Conservation (phyloP, 768 basidiomycete species). For the Lactarius sanguifluus region DNA sequence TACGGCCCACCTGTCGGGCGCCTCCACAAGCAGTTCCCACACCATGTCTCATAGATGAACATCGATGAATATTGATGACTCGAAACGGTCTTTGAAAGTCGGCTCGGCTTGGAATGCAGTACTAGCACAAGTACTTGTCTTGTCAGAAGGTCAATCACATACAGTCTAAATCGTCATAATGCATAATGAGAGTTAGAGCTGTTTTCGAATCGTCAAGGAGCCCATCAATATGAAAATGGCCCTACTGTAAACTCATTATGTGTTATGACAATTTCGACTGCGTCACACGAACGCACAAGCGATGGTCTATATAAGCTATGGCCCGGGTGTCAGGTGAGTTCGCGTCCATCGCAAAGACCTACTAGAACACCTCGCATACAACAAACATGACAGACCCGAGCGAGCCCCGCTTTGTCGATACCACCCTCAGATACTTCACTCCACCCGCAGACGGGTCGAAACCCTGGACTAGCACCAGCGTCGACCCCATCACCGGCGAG, state of each 20-base stretch:
- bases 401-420: slow-evolving; percentile 21
- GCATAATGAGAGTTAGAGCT: no score
- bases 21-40: no score
- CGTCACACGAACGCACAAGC: neutral
- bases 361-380: neutral
- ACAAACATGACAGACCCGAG: slow-evolving; percentile 6
- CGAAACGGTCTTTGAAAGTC: no score
- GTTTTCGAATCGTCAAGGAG: no score
- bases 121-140: neutral
- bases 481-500: slow-evolving; percentile 34
- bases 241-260: no score
- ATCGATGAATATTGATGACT: no score
- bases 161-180: no score
- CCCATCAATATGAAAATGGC: no score
- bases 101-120: no score
- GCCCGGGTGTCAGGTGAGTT: neutral
- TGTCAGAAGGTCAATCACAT: neutral
- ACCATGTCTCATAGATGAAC: no score
- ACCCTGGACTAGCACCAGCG: slow-evolving; percentile 32
- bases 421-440: slow-evolving; percentile 30
- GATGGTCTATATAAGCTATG: neutral
- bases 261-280: neutral
- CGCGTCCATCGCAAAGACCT: neutral
- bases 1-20: no score
- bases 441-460: slow-evolving; percentile 35